These are phyloP conservation scores for Phytophthora fragariae DNA, from an alignment of 352 stramenopile species.

Conservation along the genomic window DNA sequence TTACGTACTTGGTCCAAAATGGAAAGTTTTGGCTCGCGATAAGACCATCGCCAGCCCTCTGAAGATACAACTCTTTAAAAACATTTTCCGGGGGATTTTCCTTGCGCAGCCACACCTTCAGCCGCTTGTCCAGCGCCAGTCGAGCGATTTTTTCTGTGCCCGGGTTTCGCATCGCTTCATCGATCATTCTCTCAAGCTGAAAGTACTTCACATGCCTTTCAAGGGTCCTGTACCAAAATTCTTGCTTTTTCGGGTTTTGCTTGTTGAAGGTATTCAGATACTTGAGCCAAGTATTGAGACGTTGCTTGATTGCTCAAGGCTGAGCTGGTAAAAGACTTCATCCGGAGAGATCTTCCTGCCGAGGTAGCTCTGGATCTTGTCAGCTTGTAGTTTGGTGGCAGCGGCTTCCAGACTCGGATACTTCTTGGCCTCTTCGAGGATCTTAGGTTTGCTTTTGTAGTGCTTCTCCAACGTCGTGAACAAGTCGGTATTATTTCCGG, in stretches of 20 bases:
- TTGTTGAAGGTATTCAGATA: neutral
- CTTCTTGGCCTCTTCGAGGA: neutral
- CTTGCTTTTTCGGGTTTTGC: neutral
- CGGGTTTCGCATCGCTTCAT: neutral
- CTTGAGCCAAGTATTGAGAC: neutral
- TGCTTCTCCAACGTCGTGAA: neutral
- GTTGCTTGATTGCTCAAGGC: neutral
- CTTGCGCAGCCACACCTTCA: neutral
- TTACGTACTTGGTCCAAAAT: neutral
- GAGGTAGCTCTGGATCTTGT: neutral
- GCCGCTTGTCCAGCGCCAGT: neutral
- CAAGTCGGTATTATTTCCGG: neutral
- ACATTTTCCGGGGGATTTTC: neutral
- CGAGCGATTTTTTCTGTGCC: neutral
- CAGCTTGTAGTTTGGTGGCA: neutral
- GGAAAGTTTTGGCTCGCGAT: neutral
- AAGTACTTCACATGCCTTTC: neutral
- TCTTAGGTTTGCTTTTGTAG: neutral
- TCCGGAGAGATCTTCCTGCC: neutral
- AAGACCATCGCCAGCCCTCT: neutral
- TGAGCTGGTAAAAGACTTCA: neutral
- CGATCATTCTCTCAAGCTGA: neutral
- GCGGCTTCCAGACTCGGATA: neutral
- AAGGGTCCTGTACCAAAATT: neutral
- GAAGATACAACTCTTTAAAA: neutral